Evolutionary conservation across 1,139 yeast genomes (phyloP).

Genomic region (Meyerozyma guilliermondii): DNA sequence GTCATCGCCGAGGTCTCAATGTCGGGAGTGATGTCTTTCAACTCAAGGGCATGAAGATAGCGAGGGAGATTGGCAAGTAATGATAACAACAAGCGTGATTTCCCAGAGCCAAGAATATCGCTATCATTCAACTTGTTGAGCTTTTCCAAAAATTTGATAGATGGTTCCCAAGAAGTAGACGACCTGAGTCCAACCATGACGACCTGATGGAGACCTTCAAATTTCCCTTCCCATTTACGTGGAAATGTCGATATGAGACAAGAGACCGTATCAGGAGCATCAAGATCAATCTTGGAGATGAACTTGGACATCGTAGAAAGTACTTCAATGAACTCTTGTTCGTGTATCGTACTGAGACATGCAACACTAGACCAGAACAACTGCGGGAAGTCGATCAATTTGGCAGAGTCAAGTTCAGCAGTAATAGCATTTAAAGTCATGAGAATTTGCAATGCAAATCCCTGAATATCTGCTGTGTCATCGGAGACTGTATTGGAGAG

Average conservation of each 20-base stretch:
- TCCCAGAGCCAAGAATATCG: conserved; percentile 72
- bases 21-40: conserved; percentile 45
- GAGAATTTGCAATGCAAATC: conserved; percentile 93
- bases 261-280: conserved; percentile 79
- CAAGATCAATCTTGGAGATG: conserved; percentile 80
- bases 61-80: conserved; percentile 79
- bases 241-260: conserved; percentile 86
- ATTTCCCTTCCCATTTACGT: conserved; percentile 91
- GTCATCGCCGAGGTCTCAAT: conserved; percentile 54
- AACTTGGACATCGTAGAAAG: conserved; percentile 77
- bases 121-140: conserved; percentile 65
- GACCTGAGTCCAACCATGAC: conserved; percentile 82
- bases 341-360: conserved; percentile 83
- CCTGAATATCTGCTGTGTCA: conserved; percentile 84
- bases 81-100: conserved; percentile 64
- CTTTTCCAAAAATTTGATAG: conserved; percentile 69
- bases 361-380: conserved; percentile 96
- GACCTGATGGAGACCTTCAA: conserved; percentile 80
- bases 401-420: conserved; percentile 74
- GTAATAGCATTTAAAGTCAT: conserved; percentile 93
- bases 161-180: conserved; percentile 71
- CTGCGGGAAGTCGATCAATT: conserved; percentile 84
- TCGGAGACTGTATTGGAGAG: conserved; percentile 92
- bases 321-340: conserved; percentile 87
- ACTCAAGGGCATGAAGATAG: conserved; percentile 72